phyloP scores from a whole-genome alignment of 2,329 filamentous ascomycete genomes.

The Pseudopyricularia javanii region DNA sequence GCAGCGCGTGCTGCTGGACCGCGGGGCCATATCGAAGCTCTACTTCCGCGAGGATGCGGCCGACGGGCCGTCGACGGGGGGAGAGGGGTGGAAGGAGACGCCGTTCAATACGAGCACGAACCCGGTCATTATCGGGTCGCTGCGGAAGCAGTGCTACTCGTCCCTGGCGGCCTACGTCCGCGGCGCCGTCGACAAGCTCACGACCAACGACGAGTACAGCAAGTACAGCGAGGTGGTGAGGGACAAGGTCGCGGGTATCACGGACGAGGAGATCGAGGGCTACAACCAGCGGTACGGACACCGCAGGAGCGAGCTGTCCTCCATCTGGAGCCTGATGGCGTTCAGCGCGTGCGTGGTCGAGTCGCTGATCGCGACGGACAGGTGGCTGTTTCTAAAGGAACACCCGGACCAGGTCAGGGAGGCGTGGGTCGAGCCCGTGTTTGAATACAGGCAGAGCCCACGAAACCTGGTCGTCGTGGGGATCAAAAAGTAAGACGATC shows the following conservation, averaged over 20 bases:
- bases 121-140: slow-evolving; percentile 75
- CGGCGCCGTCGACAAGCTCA: slow-evolving; percentile 68
- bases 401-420: slow-evolving; percentile 56
- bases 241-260: slow-evolving; percentile 55
- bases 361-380: slow-evolving; percentile 78
- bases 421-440: slow-evolving; percentile 88
- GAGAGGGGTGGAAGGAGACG: slow-evolving; percentile 13
- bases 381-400: slow-evolving; percentile 79
- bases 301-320: slow-evolving; percentile 68
- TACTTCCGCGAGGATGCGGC: slow-evolving; percentile 22
- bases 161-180: slow-evolving; percentile 68
- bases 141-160: slow-evolving; percentile 68
- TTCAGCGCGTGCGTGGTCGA: slow-evolving; percentile 86
- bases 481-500: slow-evolving; percentile 44
- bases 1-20: slow-evolving; percentile 85
- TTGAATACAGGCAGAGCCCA: slow-evolving; percentile 77
- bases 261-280: slow-evolving; percentile 58
- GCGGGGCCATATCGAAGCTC: slow-evolving; percentile 57
- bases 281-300: slow-evolving; percentile 57
- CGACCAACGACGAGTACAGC: slow-evolving; percentile 41
- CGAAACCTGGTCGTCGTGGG: slow-evolving; percentile 90
- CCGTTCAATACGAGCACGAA: slow-evolving; percentile 50
- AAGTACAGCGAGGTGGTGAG: slow-evolving; percentile 48
- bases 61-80: slow-evolving; percentile 10
- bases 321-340: slow-evolving; percentile 92